These are phyloP conservation scores for Colletotrichum orbiculare DNA, from an alignment of 2,329 filamentous ascomycete genomes.

Conservation along the genomic window DNA sequence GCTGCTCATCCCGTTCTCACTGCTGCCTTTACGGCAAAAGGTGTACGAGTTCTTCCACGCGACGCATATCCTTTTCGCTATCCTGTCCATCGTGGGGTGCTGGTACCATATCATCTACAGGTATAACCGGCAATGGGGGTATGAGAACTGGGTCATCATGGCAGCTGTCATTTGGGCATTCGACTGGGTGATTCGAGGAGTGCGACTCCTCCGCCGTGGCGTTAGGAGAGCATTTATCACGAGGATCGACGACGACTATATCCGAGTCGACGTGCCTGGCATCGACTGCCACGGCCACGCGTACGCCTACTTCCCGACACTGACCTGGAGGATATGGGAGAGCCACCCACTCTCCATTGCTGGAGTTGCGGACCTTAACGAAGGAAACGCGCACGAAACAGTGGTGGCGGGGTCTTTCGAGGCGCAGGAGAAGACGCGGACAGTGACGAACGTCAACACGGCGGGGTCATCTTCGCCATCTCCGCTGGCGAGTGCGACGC, in stretches of 20 bases:
- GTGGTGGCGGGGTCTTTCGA: neutral
- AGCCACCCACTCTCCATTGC: constrained; percentile 50
- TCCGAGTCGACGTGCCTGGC: constrained; percentile 45
- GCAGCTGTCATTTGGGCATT: constrained; percentile 45
- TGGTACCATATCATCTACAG: constrained; percentile 44
- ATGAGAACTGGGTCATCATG: constrained; percentile 51
- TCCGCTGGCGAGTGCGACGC: neutral
- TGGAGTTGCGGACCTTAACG: neutral
- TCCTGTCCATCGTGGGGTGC: constrained; percentile 47
- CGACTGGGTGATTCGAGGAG: constrained; percentile 44
- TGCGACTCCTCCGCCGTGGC: constrained; percentile 41
- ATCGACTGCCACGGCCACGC: constrained; percentile 42
- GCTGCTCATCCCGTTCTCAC: constrained; percentile 42
- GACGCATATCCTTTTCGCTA: constrained; percentile 45
- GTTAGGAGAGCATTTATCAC: constrained; percentile 40
- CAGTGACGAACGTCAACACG: neutral
- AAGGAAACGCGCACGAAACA: neutral
- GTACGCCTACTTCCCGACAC: constrained; percentile 49
- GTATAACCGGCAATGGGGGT: constrained; percentile 47
- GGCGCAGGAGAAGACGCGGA: neutral
- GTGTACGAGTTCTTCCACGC: constrained; percentile 49
- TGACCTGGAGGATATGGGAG: constrained; percentile 51
- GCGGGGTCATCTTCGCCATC: neutral
- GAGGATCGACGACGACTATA: constrained; percentile 44
- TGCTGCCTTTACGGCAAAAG: constrained; percentile 44